Evolutionary conservation across 345 rosid species (phyloP), one percentile per base, ranked within the genome.

Genomic region (Euphorbia pulcherrima): DNA sequence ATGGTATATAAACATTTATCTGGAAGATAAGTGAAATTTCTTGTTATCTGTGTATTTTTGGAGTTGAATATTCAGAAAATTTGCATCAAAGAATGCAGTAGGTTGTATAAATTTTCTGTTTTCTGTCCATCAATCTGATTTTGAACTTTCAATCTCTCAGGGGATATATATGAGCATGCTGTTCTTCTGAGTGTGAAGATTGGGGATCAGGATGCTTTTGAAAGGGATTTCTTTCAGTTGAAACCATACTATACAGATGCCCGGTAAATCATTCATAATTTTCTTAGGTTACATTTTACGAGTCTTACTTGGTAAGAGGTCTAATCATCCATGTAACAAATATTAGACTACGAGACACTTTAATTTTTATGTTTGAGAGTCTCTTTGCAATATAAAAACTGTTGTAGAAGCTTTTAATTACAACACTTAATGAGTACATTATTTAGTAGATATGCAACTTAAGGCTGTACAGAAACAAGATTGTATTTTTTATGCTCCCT

Each of bases 191-290:
- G 97, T 51, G 96, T 94, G 20, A 86, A 86, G 83, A 75, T 80
- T 62, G 99, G 89, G 82, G 96, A 94, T 76, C 96, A 94, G 80
- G 96, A 88, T 74, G 96, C 90, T 33, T 94, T 94, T 82, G 97
- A 94, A 86, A 85, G 97, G 68, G 92, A 94, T 78, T 94, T 89
- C 79, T 91, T 82, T 79, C 99, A 94, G 87, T 74, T 94, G 83
- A 89, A 94, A 81, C 96, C 97, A 1, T 89, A 89, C 68, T 91
- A 91, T 62, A 90, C 96, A 0, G 96, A 94, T 81, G 97, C 90
- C 24, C 73, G 94, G 98, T 93, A 76, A 80, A 50, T 70, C 44
- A 35, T 37, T 13, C 17, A 5, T 8, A 41, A 60, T 28, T 60
- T 37, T 27, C 12, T 10, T 60, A 35, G 12, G 37, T 60, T 35